Conservation (phyloP, 2,329 filamentous ascomycete species). For the Aspergillus sp. region DNA sequence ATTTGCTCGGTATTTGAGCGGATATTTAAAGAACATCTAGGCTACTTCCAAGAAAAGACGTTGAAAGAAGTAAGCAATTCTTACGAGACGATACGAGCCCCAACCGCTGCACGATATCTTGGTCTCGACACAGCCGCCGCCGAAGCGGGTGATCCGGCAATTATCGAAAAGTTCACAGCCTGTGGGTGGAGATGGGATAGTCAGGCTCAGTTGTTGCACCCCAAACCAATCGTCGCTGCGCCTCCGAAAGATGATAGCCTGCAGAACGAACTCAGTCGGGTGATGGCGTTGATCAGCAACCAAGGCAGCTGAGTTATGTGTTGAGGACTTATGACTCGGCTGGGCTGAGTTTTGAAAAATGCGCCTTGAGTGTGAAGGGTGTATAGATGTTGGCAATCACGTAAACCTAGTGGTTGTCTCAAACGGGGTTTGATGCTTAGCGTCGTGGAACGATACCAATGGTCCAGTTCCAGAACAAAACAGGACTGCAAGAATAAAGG, state of each 20-base stretch:
- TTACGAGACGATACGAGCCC: slow-evolving; percentile 41
- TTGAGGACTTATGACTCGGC: neutral
- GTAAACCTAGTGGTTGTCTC: neutral
- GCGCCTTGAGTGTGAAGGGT: neutral
- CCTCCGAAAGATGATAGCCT: slow-evolving; percentile 15
- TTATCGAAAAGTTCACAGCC: slow-evolving; percentile 34
- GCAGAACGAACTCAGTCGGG: slow-evolving; percentile 30
- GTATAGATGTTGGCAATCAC: neutral
- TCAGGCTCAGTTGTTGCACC: slow-evolving; percentile 33
- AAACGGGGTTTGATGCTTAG: slow-evolving; percentile 7
- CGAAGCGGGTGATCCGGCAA: slow-evolving; percentile 25
- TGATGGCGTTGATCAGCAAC: slow-evolving; percentile 35
- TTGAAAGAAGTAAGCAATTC: slow-evolving; percentile 38
- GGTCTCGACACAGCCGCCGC: slow-evolving; percentile 32
- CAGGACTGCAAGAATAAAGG: slow-evolving; percentile 3
- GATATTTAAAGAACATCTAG: slow-evolving; percentile 19
- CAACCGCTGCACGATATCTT: slow-evolving; percentile 36
- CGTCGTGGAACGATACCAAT: slow-evolving; percentile 12
- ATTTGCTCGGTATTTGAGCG: neutral
- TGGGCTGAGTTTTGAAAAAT: neutral
- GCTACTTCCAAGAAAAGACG: slow-evolving; percentile 40
- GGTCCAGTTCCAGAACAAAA: slow-evolving; percentile 2
- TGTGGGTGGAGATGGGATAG: slow-evolving; percentile 42
- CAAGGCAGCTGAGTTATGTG: slow-evolving; percentile 22
- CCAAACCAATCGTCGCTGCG: slow-evolving; percentile 28